Evolutionary conservation across 2,329 filamentous ascomycete species (phyloP).

Genomic region (Ascochyta rabiei): DNA sequence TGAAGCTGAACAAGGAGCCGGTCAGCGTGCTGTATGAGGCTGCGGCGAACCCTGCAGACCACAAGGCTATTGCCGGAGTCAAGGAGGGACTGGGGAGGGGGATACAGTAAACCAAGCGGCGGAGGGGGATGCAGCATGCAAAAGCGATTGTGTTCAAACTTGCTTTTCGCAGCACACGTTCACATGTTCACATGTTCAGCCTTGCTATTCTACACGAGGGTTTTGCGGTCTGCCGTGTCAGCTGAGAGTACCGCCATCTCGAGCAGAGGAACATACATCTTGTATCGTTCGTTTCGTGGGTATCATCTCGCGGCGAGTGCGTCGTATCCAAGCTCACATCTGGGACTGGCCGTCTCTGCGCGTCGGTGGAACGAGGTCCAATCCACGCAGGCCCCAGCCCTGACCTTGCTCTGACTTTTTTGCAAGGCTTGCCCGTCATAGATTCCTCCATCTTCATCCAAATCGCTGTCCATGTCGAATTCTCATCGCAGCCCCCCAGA

Average conservation of each 20-base stretch:
- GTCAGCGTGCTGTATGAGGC: slow-evolving; percentile 90
- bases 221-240: slow-evolving; percentile 5
- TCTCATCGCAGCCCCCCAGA: neutral
- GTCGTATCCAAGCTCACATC: slow-evolving; percentile 1
- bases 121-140: neutral
- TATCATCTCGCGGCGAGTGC: slow-evolving; percentile 12
- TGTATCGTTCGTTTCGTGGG: slow-evolving; percentile 11
- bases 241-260: neutral
- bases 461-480: neutral
- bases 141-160: neutral
- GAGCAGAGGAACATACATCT: slow-evolving; percentile 14
- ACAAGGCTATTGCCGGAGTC: slow-evolving; percentile 60
- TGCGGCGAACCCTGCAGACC: slow-evolving; percentile 88
- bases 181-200: neutral
- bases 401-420: neutral
- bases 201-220: neutral
- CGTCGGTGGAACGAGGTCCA: too few species aligned
- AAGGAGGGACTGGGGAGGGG: slow-evolving; percentile 45
- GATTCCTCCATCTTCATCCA: neutral
- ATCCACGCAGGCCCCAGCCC: too few species aligned
- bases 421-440: neutral
- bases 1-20: slow-evolving; percentile 81
- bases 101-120: slow-evolving; percentile 31
- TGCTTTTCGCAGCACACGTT: neutral
- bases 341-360: neutral